Evolutionary conservation across 1,284 basidiomycete genomes (phyloP).

Genomic region (Apiotrichum sp.): DNA sequence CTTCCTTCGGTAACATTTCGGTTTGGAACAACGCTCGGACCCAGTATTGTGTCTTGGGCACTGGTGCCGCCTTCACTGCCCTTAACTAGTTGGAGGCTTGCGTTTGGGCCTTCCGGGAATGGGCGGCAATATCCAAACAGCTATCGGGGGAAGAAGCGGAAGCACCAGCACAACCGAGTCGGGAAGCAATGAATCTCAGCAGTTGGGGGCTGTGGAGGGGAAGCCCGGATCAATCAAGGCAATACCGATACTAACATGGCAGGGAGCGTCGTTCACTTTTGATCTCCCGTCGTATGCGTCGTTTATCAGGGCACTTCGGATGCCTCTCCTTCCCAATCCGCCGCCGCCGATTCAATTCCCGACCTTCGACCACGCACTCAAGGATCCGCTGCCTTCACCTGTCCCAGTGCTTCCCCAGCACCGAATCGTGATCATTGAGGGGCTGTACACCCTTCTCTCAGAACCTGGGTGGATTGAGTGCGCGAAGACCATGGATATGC

Average conservation of each 20-base stretch:
- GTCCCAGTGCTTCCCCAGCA: constrained; percentile 58
- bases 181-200: too few species aligned
- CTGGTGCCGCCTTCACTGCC: too few species aligned
- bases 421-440: constrained; percentile 74
- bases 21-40: too few species aligned
- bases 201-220: too few species aligned
- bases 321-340: constrained; percentile 50
- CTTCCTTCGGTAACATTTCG: too few species aligned
- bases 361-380: constrained; percentile 50
- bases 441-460: constrained; percentile 70
- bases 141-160: too few species aligned
- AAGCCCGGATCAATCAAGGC: too few species aligned
- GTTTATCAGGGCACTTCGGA: constrained; percentile 65
- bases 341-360: constrained; percentile 42
- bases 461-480: constrained; percentile 67
- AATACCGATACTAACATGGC: not conserved
- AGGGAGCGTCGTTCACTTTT: constrained; percentile 50
- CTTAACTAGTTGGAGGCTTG: too few species aligned
- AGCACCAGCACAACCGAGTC: too few species aligned
- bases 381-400: constrained; percentile 50
- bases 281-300: constrained; percentile 56
- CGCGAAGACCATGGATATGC: constrained; percentile 63
- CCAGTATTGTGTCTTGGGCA: too few species aligned
- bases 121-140: too few species aligned
- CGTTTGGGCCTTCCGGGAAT: too few species aligned